Evolutionary conservation across 306 rosid species (phyloP).

Genomic region (Erythrophleum fordii): DNA sequence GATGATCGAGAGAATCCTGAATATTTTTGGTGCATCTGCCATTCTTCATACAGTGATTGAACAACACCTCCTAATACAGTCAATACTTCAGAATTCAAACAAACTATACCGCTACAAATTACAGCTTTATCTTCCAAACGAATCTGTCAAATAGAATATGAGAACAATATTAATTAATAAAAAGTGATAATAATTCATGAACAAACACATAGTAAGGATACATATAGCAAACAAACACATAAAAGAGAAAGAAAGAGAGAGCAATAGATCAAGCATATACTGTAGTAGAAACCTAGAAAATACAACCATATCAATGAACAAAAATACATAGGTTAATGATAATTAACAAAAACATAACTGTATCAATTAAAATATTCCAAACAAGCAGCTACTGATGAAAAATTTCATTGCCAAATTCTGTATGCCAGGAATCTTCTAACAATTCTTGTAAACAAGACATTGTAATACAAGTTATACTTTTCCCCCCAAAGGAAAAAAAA

Average conservation of each 20-base stretch:
- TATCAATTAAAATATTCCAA: conserved; percentile 14
- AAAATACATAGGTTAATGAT: background rate
- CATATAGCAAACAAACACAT: conserved; percentile 6
- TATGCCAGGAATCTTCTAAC: background rate
- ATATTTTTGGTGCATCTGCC: conserved; percentile 90
- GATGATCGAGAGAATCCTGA: conserved; percentile 78
- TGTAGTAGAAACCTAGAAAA: conserved; percentile 6
- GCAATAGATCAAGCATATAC: conserved; percentile 5
- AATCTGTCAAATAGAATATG: conserved; percentile 59
- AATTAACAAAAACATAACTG: background rate
- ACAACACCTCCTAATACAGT: conserved; percentile 86
- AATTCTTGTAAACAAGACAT: background rate
- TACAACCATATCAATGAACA: background rate
- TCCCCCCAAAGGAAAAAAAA: background rate
- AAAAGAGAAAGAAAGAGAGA: background rate
- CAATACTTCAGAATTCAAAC: conserved; percentile 71
- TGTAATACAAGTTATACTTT: background rate
- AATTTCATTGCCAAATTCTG: background rate
- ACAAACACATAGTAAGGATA: conserved; percentile 12
- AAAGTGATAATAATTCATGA: conserved; percentile 11
- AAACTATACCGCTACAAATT: conserved; percentile 64
- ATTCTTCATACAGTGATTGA: conserved; percentile 81
- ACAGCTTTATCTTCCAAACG: conserved; percentile 75
- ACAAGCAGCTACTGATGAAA: background rate
- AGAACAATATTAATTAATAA: conserved; percentile 26